Evolutionary conservation across 495 filamentous ascomycete genomes (phyloP), one percentile per base, ranked within the genome.

Genomic region (Annulohypoxylon bovei): DNA sequence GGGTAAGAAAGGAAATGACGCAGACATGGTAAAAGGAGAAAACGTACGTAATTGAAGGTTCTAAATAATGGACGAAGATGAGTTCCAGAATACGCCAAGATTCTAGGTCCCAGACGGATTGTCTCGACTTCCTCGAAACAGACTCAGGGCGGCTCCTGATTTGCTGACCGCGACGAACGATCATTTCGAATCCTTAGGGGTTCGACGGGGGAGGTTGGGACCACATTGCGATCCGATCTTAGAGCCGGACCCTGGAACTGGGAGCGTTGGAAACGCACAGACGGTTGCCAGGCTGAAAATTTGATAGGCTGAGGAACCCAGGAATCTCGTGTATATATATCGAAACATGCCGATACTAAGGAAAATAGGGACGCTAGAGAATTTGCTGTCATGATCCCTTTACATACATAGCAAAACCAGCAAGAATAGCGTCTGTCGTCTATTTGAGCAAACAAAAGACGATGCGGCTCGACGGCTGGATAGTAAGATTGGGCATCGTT

Each of bases 71-170:
- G 55, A 62, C 37, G 56, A 59, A 68, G 70, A 68, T 62, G 65
- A 72, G 61, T 72, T 72, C 70, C 70, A 72, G 70, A 72, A 72
- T 68, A 68, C 32, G 70, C 70, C 70, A 72, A 72, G 70, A 68
- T 62, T 68, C 65, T 62, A 65, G 65, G 70, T 65, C 55, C 70
- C 70, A 72, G 50, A 65, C 39, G 40, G 50, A 61, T 62, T 72
- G 65, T 65, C 65, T 72, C 70, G 60, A 65, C 68, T 72, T 72
- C 57, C 70, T 72, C 65, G 40, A 72, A 72, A 55, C 61, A 68
- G 65, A 72, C 40, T 35, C 61, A 62, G 61, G 33, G 27, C 44
- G 8, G 65, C 16, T 18, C 64, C 65, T 72, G 70, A 72, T 72
- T 72, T 64, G 70, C 42, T 67, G 65, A 46, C 11, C 12, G 32